Evolutionary conservation across 2,329 filamentous ascomycete genomes (phyloP).

Genomic region (Magnaporthiopsis incrustans): DNA sequence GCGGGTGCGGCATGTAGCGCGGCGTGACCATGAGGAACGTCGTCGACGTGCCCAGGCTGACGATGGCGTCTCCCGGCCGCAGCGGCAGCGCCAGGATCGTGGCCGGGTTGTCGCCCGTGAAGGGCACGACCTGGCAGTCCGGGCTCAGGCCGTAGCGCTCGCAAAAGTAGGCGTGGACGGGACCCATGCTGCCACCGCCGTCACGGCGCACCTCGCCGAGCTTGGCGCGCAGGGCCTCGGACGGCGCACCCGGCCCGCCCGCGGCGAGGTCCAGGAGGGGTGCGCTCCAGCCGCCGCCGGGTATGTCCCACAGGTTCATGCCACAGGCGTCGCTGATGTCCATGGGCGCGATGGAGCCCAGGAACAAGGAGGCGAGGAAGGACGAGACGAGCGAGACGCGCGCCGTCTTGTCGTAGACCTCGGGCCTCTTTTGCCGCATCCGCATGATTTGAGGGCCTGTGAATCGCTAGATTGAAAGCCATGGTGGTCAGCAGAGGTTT

Average conservation of each 20-base stretch:
- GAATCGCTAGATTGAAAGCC: slow-evolving; percentile 57
- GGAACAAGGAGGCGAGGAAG: slow-evolving; percentile 83
- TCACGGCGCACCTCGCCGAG: slow-evolving; percentile 74
- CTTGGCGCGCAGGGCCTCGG: slow-evolving; percentile 60
- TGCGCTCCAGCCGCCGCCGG: slow-evolving; percentile 64
- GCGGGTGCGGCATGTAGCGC: slow-evolving; percentile 79
- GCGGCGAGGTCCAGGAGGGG: slow-evolving; percentile 68
- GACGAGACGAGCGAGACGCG: slow-evolving; percentile 93
- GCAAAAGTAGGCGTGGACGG: slow-evolving; percentile 71
- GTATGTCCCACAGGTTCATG: slow-evolving; percentile 94
- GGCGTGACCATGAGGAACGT: slow-evolving; percentile 97
- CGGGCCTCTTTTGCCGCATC: slow-evolving; percentile 70
- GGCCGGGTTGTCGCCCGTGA: slow-evolving; percentile 92
- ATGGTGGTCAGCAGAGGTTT: slow-evolving; percentile 8
- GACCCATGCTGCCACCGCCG: slow-evolving; percentile 70
- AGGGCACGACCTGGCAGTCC: slow-evolving; percentile 71
- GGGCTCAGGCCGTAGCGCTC: slow-evolving; percentile 67
- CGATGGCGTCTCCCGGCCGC: slow-evolving; percentile 82
- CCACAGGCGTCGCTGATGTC: slow-evolving; percentile 94
- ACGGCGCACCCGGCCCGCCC: slow-evolving; percentile 49
- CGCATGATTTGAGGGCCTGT: slow-evolving; percentile 95
- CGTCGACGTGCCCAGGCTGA: slow-evolving; percentile 88
- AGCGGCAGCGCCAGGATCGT: slow-evolving; percentile 90
- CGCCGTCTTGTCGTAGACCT: slow-evolving; percentile 70
- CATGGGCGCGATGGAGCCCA: slow-evolving; percentile 78